These are phyloP conservation scores for Xylariaceae sp. DNA, from an alignment of 2,329 filamentous ascomycete species.

Conservation along the genomic window DNA sequence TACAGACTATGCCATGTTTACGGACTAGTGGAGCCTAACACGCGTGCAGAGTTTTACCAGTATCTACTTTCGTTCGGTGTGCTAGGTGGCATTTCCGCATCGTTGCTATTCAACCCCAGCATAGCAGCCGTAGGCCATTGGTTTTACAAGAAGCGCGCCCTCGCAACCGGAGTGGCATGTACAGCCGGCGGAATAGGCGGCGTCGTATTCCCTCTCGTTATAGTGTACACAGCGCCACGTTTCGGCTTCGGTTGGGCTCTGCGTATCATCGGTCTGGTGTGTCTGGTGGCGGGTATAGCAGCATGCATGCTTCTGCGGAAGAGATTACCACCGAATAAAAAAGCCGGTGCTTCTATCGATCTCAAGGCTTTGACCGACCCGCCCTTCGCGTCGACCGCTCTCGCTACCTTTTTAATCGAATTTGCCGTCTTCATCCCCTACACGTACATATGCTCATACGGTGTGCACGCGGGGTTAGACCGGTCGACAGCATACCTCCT, in stretches of 20 bases:
- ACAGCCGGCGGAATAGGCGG: constrained; percentile 14
- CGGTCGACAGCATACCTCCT: constrained; percentile 10
- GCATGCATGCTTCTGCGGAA: constrained; percentile 12
- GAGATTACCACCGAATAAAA: constrained; percentile 13
- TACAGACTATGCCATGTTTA: background rate
- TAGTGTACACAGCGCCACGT: constrained; percentile 10
- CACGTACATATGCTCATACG: constrained; percentile 11
- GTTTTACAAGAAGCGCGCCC: constrained; percentile 12
- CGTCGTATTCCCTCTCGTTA: constrained; percentile 11
- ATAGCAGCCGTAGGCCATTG: constrained; percentile 14
- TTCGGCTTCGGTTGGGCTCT: constrained; percentile 13
- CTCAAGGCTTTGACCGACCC: constrained; percentile 9
- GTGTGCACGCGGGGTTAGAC: constrained; percentile 8
- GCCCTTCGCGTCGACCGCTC: constrained; percentile 10
- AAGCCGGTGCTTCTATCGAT: constrained; percentile 12
- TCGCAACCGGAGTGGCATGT: constrained; percentile 14
- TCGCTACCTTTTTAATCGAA: constrained; percentile 12
- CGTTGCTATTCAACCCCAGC: constrained; percentile 13
- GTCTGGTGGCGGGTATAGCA: background rate
- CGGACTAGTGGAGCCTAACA: background rate
- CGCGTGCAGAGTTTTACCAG: constrained; percentile 11
- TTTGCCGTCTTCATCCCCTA: constrained; percentile 16
- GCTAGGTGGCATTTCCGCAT: constrained; percentile 12
- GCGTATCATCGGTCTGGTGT: constrained; percentile 11
- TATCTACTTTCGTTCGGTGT: constrained; percentile 16